Conservation (phyloP, 352 stramenopile genomes). For the Ophiocytium majus region DNA sequence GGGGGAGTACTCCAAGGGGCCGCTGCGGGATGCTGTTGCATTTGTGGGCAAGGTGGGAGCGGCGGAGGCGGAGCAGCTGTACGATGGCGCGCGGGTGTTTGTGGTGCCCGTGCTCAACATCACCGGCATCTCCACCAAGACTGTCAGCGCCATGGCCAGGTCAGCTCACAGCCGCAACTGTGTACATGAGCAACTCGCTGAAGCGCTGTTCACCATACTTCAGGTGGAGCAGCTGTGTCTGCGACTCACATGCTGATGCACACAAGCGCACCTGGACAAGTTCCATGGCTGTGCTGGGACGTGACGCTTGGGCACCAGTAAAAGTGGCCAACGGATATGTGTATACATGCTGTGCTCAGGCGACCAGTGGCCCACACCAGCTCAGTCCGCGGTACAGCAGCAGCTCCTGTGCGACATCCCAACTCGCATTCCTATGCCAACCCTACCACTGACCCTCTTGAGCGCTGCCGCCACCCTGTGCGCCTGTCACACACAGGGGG, state of each 20-base stretch:
- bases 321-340: neutral
- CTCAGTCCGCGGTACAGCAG: neutral
- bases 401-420: neutral
- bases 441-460: neutral
- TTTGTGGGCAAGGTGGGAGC: neutral
- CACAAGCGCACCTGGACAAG: too few species aligned
- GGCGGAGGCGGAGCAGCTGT: neutral
- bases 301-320: too few species aligned
- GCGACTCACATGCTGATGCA: too few species aligned
- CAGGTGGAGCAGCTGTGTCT: too few species aligned
- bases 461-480: neutral
- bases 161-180: neutral
- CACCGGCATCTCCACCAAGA: slow-evolving; percentile 9
- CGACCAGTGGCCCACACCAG: neutral
- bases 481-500: neutral
- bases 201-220: neutral
- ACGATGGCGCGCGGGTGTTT: neutral
- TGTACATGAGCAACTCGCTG: neutral
- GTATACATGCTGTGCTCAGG: neutral
- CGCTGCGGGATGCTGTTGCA: neutral
- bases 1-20: neutral
- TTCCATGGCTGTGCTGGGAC: too few species aligned
- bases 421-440: neutral
- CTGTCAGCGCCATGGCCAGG: slow-evolving; percentile 1
- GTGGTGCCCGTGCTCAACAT: slow-evolving; percentile 11